Evolutionary conservation across 257 asterid genomes (phyloP), one percentile per base, ranked within the genome.

Genomic region (Nicotiana otophora): DNA sequence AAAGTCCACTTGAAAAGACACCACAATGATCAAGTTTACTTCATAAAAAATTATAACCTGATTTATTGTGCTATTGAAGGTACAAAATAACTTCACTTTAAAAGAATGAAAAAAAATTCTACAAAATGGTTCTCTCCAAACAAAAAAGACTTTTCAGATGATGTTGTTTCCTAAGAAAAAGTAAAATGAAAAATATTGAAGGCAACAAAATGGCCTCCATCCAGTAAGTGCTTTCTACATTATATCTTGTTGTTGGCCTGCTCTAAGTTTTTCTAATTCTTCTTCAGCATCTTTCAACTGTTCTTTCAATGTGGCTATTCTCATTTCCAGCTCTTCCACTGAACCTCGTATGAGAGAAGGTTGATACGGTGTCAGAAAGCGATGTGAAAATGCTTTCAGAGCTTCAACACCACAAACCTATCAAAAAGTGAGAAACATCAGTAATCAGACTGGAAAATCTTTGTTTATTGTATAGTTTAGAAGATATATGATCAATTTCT

Each of bases 321-420:
- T 91, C 89, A 54, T 83, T 87, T 94, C 92, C 81, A 92, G 84
- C 85, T 92, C 99, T 81, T 93, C 93, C 46, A 87, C 86, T 0
- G 95, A 83, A 31, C 98, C 98, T 77, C 89, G 89, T 72, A 31
- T 67, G 34, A 92, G 83, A 17, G 96, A 88, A n/a, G 97, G 86
- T 87, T 87, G 86, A 81, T 96, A 92, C 1, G 97, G 98, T 0
- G 95, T 76, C 63, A 87, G 23, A 85, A 94, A 96, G 77, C 89
- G 85, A 81, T 16, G 70, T 1, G 99, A 96, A 87, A 94, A 96
- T 23, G 88, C 85, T 81, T 85, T 89, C 92, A 96, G 80, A 10
- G 98, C 98, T 55, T 94, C 93, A 53, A 93, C 86, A 75, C 99
- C 99, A 78, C 97, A 91, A 82, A 94, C 98, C 98, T 96, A 84